Base-by-base conservation (phyloP, 441 rosid genomes). In the Populus hybrid region DNA sequence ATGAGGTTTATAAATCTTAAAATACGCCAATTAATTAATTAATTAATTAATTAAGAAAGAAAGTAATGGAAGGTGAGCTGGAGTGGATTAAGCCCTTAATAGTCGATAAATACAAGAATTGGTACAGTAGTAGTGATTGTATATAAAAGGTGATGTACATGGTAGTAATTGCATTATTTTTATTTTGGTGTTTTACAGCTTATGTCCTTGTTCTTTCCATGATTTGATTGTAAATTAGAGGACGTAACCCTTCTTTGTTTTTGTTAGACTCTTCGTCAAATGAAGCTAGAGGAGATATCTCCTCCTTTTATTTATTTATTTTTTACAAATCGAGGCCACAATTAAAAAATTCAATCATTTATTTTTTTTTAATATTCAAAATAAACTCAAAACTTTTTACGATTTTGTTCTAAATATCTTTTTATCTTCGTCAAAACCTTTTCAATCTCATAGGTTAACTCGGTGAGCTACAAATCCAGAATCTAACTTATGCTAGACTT, bases 371-470 rank as follows among this genome's bases (percentile, higher is more conserved):
- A 9, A 38, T 9, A 38, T 38, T 4, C 5, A 46, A 46, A 42
- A 42, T 0, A 42, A 11, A 42, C 5, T 11, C 16, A 11, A 46
- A 46, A 14, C 7, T 14, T 14, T 4, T 14, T 50, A 26, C 0
- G 2, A 14, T 50, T 50, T 16, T 4, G 19, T 50, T 14, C 0
- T 14, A 50, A 14, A 1, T 0, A 46, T 46, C 18, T 14, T 0
- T 0, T 46, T 46, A 46, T 46, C 18, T 46, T 46, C 0, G 0
- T 46, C 16, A 0, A 14, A 46, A 38, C 42, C 42, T 8, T 38
- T 38, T 38, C 46, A 9, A 0, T 1, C 0, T 9, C 0, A 0
- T 9, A 9, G 0, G 0, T 38, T 38, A 9, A 9, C 0, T 38
- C 46, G 19, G 0, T 14, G 0, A 50, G 5, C 5, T 50, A 1